Evolutionary conservation across 257 asterid species (phyloP).

Genomic region (Petunia axillaris): DNA sequence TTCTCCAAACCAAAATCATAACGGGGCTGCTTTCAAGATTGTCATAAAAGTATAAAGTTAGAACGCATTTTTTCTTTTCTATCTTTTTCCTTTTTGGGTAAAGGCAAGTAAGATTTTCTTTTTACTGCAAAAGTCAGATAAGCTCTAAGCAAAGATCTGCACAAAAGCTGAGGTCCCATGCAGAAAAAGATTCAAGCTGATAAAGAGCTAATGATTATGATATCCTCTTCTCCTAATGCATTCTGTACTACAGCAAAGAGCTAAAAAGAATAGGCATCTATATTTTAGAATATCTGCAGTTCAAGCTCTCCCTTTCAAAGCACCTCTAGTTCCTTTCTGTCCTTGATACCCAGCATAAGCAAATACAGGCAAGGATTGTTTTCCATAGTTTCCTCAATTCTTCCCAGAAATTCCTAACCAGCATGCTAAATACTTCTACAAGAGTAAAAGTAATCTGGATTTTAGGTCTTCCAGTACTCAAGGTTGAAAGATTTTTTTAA

Average conservation of each 20-base stretch:
- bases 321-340: neutral
- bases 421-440: neutral
- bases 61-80: neutral
- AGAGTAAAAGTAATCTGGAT: constrained; percentile 5
- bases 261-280: neutral
- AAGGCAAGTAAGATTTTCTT: neutral
- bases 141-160: neutral
- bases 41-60: neutral
- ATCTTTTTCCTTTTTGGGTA: neutral
- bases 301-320: constrained; percentile 3
- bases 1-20: neutral
- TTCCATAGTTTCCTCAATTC: neutral
- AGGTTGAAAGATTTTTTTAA: neutral
- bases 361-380: neutral
- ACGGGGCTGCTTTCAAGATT: neutral
- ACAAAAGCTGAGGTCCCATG: neutral
- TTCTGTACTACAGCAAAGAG: neutral
- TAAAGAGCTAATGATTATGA: neutral
- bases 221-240: neutral
- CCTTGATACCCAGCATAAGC: neutral
- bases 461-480: neutral
- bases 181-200: neutral
- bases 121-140: neutral
- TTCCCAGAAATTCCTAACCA: neutral
- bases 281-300: neutral